phyloP scores from a whole-genome alignment of 2,329 filamentous ascomycete genomes.

The Metarhizium rileyi region DNA sequence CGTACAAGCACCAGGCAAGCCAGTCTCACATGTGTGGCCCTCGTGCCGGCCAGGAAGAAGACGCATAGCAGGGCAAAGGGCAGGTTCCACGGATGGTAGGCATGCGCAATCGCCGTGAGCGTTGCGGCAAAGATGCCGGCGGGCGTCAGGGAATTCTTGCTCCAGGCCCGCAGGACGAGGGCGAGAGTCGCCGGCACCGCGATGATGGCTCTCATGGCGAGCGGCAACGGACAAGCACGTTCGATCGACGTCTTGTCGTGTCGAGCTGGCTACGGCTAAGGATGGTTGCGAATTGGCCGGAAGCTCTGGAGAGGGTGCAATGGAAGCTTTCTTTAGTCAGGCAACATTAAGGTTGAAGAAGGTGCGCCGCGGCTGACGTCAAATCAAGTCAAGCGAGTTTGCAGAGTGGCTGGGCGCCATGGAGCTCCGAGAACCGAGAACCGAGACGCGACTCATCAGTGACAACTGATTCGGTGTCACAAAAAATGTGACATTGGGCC shows the following conservation, averaged over 20 bases:
- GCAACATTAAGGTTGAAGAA: no score
- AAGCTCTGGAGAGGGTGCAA: no score
- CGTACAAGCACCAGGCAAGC: neutral
- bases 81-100: slow-evolving; percentile 86
- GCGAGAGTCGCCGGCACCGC: slow-evolving; percentile 48
- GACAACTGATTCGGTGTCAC: no score
- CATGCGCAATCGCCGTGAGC: slow-evolving; percentile 69
- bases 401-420: neutral
- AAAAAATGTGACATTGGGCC: no score
- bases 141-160: slow-evolving; percentile 68
- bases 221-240: neutral
- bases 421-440: neutral
- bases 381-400: neutral
- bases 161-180: slow-evolving; percentile 58
- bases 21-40: slow-evolving; percentile 62
- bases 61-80: slow-evolving; percentile 75
- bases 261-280: no score
- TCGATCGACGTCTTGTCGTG: no score
- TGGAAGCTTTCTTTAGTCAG: no score
- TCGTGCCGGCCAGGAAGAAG: slow-evolving; percentile 80
- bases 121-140: slow-evolving; percentile 62
- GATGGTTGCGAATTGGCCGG: no score
- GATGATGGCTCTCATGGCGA: slow-evolving; percentile 46
- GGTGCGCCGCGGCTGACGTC: neutral
- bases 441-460: no score